Base-by-base conservation (phyloP, 805 yeast genomes). In the Candida chauliodis region DNA sequence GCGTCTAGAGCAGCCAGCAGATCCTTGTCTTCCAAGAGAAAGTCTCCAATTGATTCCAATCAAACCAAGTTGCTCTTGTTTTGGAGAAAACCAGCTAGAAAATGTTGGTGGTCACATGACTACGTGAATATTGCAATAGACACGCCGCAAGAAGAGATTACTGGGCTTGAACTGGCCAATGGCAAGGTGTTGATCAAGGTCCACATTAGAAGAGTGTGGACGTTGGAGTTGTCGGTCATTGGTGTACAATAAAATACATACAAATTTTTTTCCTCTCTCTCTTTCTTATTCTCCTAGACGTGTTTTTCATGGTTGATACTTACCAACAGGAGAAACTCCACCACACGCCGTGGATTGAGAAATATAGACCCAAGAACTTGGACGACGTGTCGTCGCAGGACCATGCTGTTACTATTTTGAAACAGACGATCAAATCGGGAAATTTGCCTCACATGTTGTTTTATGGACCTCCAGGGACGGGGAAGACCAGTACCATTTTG, bases 1-100 rank as follows among this genome's bases (percentile, higher is more conserved):
- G 77, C 73, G 32, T 71, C 76, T 2, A 64, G 81, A 40, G 78
- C 77, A 1, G 78, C 77, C 2, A 68, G 81, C 5, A 61, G 81
- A 37, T 79, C 87, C 1, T 66, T 78, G 23, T 76, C 83, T 4
- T 66, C 77, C 43, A 69, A 78, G 9, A 60, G 54, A 54, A 52
- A 45, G 48, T 60, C 41, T 55, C 62, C 43, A 46, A 33, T 40
- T 8, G 78, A 70, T 55, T 60, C 49, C 17, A 66, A 58, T 48
- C 68, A 64, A 32, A 63, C 68, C 4, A 93, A 93, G 59, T 71
- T 93, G 36, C 69, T 93, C 25, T 65, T 93, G 37, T 93, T 93
- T 56, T 93, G 99, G 98, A 76, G 95, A 46, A 93, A 93, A 56
- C 99, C 99, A 1, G 99, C 99, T 2, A 76, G 98, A 55, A 93